Base-by-base conservation (phyloP, 2,329 filamentous ascomycete species). In the Monilinia laxa region DNA sequence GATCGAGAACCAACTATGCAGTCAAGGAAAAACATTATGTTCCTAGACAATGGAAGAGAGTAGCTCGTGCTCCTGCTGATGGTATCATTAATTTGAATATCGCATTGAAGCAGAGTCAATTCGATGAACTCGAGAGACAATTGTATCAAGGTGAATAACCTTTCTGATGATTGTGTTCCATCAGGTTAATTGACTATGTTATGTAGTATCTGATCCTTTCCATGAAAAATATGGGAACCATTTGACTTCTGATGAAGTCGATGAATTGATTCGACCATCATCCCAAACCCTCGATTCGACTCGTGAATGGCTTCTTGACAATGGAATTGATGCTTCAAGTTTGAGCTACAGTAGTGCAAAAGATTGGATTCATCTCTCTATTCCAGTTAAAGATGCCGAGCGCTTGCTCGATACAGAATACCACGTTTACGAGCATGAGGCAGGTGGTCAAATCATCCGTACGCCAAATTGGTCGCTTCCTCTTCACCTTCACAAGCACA, bases 381-480 rank as follows among this genome's bases (percentile, higher is more conserved):
- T 87, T 11, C 81, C 84, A 2, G 79, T 88, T 23, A 76, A 78
- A 53, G 75, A 79, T 53, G 81, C 82, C 0, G 85, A 88, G 72
- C 76, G 78, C 25, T 80, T 87, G 6, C 79, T 88, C 23, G 76
- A 84, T 66, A 83, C 83, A 4, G 78, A 80, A 65, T 85, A 84
- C 71, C 79, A 78, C 64, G 78, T 82, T 68, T 88, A 82, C 75
- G 76, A 82, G 73, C 84, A 86, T 71, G 76, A 78, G 42, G 82
- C 87, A 72, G 85, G 85, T n/a, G 75, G 79, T 3, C 73, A 79
- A 14, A 73, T 86, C 10, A 79, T 83, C 20, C 81, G 85, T 54
- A 80, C 85, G 0, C 81, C 83, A 1, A 76, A 79, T 52, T 88
- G 85, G 85, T 87, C 84, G 54, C 80, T 88, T 5, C 85, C 85